Evolutionary conservation across 495 filamentous ascomycete genomes (phyloP).

Genomic region (Xylaria cubensis): DNA sequence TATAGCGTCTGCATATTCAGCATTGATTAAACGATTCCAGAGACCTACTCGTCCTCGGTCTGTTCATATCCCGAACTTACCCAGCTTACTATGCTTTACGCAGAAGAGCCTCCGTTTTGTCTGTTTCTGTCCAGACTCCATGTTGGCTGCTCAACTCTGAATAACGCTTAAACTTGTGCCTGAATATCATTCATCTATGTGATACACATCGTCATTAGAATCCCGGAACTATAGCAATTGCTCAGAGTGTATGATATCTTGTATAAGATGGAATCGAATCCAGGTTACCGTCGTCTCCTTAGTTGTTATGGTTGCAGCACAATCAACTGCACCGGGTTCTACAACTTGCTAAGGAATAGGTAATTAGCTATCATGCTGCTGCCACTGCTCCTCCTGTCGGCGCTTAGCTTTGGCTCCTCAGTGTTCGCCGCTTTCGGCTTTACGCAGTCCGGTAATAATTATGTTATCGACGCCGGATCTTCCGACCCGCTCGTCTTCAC

Average conservation of each 20-base stretch:
- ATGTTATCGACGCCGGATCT: conserved; percentile 62
- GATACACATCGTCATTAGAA: not conserved
- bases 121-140: not conserved
- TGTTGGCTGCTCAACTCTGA: not conserved
- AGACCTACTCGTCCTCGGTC: not conserved
- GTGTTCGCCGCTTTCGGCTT: conserved; percentile 50
- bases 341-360: not conserved
- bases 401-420: conserved; percentile 45
- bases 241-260: not conserved
- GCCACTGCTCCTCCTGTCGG: conserved; percentile 28
- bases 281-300: not conserved
- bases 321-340: not conserved
- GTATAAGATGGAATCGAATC: conserved; percentile 5
- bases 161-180: conserved; percentile 6
- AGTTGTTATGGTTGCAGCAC: not conserved
- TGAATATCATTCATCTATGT: conserved; percentile 17
- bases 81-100: not conserved
- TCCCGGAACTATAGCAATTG: not conserved
- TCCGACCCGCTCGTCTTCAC: conserved; percentile 62
- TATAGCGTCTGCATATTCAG: not conserved
- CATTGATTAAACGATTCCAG: not conserved
- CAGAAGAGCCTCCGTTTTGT: conserved; percentile 11
- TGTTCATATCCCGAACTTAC: not conserved
- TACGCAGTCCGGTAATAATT: conserved; percentile 50
- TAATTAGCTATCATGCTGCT: conserved; percentile 5